phyloP scores from a whole-genome alignment of 768 basidiomycete species.

The Tricholoma matsutake region DNA sequence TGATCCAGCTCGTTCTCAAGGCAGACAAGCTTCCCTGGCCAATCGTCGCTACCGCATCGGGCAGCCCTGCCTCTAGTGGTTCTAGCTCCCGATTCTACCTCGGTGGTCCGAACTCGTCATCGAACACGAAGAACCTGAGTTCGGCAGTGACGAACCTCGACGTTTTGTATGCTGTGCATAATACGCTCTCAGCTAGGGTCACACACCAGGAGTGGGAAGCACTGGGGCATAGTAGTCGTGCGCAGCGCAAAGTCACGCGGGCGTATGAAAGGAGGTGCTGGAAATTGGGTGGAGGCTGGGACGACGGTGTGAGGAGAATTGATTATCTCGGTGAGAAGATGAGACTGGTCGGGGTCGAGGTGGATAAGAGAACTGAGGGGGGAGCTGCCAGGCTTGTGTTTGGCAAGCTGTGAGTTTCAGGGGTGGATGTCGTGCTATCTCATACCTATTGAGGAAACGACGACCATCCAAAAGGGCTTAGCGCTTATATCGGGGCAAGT shows the following conservation, averaged over 20 bases:
- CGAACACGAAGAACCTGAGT: conserved; percentile 48
- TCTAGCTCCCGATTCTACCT: conserved; percentile 1
- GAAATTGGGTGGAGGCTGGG: conserved; percentile 63
- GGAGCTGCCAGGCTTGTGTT: conserved; percentile 11
- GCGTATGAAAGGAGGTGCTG: conserved; percentile 64
- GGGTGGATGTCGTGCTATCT: too few species aligned
- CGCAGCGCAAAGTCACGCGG: conserved; percentile 55
- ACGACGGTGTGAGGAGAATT: conserved; percentile 61
- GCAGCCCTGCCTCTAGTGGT: not conserved
- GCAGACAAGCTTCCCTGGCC: conserved; percentile 63
- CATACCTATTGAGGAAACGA: too few species aligned
- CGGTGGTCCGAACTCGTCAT: conserved; percentile 32
- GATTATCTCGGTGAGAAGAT: conserved; percentile 68
- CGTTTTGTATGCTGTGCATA: conserved; percentile 57
- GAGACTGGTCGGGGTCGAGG: conserved; percentile 56
- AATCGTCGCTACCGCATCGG: conserved; percentile 40
- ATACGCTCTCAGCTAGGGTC: conserved; percentile 51
- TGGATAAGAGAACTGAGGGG: conserved; percentile 37
- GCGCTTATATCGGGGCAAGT: too few species aligned
- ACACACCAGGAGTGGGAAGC: conserved; percentile 65
- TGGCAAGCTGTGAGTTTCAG: not conserved
- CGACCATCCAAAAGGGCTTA: too few species aligned
- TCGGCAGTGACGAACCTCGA: conserved; percentile 57
- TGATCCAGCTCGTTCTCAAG: conserved; percentile 42
- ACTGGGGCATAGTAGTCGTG: conserved; percentile 51